phyloP scores from a whole-genome alignment of 1,284 basidiomycete species.

The Caloboletus inedulis region DNA sequence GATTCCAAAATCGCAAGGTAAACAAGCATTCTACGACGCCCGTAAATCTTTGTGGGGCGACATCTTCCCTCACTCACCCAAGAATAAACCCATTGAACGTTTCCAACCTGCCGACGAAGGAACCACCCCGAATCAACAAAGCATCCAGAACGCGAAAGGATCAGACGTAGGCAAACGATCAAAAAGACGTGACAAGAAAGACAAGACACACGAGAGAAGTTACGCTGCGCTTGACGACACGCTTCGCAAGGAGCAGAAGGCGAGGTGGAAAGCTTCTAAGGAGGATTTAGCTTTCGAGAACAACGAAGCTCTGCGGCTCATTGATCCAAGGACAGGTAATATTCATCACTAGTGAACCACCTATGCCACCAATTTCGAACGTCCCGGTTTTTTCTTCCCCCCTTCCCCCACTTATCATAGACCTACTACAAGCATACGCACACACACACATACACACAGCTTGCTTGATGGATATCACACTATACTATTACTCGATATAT shows the following conservation, averaged over 20 bases:
- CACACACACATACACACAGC: not conserved
- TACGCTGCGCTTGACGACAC: constrained; percentile 36
- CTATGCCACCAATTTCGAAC: not conserved
- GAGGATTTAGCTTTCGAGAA: constrained; percentile 18
- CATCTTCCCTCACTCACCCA: constrained; percentile 85
- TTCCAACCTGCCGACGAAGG: constrained; percentile 40
- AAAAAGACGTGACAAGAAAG: constrained; percentile 31
- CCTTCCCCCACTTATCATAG: not conserved
- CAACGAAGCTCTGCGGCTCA: constrained; percentile 4
- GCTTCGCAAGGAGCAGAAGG: constrained; percentile 38
- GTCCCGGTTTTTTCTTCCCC: not conserved
- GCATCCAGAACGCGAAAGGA: constrained; percentile 28
- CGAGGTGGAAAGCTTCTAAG: constrained; percentile 34
- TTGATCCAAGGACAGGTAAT: constrained; percentile 8
- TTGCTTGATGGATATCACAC: not conserved
- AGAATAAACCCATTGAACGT: constrained; percentile 68
- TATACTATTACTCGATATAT: constrained; percentile 3
- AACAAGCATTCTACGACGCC: constrained; percentile 93
- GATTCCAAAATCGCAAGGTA: constrained; percentile 89
- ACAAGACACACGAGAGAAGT: constrained; percentile 30
- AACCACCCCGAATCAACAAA: constrained; percentile 9
- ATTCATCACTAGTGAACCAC: constrained; percentile 8
- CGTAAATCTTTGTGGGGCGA: constrained; percentile 94
- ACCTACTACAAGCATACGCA: not conserved
- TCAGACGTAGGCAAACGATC: constrained; percentile 60